These are phyloP conservation scores for Vigna radiata DNA, from an alignment of 306 rosid genomes.

Conservation along the genomic window DNA sequence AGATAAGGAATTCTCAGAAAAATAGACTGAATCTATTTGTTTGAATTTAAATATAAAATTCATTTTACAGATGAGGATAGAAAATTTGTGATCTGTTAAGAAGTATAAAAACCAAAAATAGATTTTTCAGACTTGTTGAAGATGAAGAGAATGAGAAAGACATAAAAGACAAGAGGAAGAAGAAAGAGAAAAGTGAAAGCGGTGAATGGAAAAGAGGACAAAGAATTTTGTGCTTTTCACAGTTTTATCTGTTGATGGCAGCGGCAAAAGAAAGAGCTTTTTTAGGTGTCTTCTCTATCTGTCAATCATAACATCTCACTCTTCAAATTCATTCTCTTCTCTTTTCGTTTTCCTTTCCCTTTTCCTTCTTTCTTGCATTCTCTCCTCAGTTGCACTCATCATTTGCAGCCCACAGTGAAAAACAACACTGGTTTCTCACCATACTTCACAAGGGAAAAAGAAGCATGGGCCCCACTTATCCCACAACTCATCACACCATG, in stretches of 20 bases:
- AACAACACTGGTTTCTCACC: constrained; percentile 19
- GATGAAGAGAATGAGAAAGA: neutral
- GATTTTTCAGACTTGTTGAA: neutral
- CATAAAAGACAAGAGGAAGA: neutral
- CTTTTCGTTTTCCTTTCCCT: neutral
- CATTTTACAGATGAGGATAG: too few species aligned
- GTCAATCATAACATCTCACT: constrained; percentile 17
- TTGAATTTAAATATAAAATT: too few species aligned
- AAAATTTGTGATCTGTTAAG: too few species aligned
- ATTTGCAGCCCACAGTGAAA: constrained; percentile 22
- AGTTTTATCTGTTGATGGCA: constrained; percentile 12
- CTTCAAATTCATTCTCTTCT: constrained; percentile 1
- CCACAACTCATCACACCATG: constrained; percentile 31
- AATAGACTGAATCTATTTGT: too few species aligned
- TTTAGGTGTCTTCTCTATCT: constrained; percentile 26
- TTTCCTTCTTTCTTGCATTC: constrained; percentile 24
- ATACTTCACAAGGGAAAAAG: constrained; percentile 10
- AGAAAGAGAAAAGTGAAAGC: constrained; percentile 18
- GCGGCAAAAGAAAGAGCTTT: constrained; percentile 30
- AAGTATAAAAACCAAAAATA: too few species aligned
- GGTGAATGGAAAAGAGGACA: constrained; percentile 11
- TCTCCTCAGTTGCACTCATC: neutral
- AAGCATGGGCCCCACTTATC: constrained; percentile 32
- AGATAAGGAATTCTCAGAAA: too few species aligned
- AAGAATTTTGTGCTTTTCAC: constrained; percentile 40